Base-by-base conservation (phyloP, 768 basidiomycete genomes). In the Mycena galopus region DNA sequence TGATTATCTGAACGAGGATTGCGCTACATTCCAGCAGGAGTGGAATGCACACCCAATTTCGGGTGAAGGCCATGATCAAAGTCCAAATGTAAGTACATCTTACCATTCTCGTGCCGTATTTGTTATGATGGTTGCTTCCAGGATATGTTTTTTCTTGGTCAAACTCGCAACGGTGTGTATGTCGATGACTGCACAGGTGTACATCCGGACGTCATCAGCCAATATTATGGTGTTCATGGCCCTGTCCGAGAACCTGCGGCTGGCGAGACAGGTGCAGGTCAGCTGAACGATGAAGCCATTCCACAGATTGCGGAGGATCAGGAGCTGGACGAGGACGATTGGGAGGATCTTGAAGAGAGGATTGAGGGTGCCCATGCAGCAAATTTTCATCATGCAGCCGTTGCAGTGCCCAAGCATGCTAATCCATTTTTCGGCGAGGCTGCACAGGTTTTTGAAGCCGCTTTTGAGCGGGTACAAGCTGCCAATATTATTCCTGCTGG, bases 21-120 rank as follows among this genome's bases (percentile, higher is more conserved):
- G 57, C 35, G 47, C 32, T 16, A 30, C 44, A 6, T 71, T 83
- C 63, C 75, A 68, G 16, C 42, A 29, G 12, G 61, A 62, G 30
- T 62, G 61, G 61, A 62, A 62, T 42, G 25, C 30, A n/a, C 62
- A 83, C 35, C 73, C 78, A 1, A 75, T 83, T 21, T 76, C 68
- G 16, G 78, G 74, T 4, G 55, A 39, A 23, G 73, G 65, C 14
- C 64, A 75, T 7, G 64, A 77, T 58, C 60, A 68, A 47, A 61
- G 59, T 14, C 69, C 68, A 27, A 35, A 69, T 7, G 68, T 69
- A 25, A 7, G 29, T 47, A 10, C 6, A 35, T 21, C 25, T 50
- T n/a, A 19, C 12, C 32, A 3, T 47, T 12, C 23, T 47, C 17
- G 21, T n/a, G n/a, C n/a, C n/a, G n/a, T 5, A 2, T 61, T 23